Percentiles rank a stretch among this genome's conserved stretches.
Conservation (phyloP, 225 moss, liverwort and hornwort species). For the Pseudoscleropodium purum region DNA sequence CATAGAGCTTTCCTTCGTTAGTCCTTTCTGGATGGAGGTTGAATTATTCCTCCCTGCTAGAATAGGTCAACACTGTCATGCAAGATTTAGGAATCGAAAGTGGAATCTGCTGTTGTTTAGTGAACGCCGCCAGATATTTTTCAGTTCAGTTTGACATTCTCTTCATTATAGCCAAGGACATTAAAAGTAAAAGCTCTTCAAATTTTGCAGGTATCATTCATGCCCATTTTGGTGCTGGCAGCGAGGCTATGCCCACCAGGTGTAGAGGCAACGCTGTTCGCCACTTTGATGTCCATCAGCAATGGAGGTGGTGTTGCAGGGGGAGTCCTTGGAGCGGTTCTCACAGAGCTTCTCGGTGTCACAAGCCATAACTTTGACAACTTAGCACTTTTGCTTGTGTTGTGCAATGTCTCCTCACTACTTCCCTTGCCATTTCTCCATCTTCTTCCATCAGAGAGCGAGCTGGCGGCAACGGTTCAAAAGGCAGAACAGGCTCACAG, state of each 20-base stretch:
- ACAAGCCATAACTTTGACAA: constrained; percentile 80
- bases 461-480: constrained; percentile 63
- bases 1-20: background rate
- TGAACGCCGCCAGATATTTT: background rate
- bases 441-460: constrained; percentile 73
- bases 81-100: background rate
- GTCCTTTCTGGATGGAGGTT: background rate
- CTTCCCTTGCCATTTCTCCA: constrained; percentile 78
- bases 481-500: constrained; percentile 55
- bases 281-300: constrained; percentile 95
- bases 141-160: background rate
- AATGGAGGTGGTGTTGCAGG: constrained; percentile 85
- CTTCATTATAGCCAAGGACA: background rate
- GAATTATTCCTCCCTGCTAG: background rate
- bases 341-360: constrained; percentile 67
- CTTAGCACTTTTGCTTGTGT: constrained; percentile 47
- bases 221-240: constrained; percentile 96
- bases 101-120: background rate
- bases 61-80: too few relatives aligned
- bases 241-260: constrained; percentile 93
- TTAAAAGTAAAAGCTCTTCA: background rate
- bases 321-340: constrained; percentile 74
- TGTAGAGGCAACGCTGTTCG: constrained; percentile 92
- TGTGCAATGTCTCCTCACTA: constrained; percentile 73
- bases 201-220: constrained; percentile 72